A percentile compares a stretch with the other conserved stretches of the same genome.
These are phyloP conservation scores for Suhomyces pyralidae DNA, from an alignment of 805 yeast species.

Conservation along the genomic window DNA sequence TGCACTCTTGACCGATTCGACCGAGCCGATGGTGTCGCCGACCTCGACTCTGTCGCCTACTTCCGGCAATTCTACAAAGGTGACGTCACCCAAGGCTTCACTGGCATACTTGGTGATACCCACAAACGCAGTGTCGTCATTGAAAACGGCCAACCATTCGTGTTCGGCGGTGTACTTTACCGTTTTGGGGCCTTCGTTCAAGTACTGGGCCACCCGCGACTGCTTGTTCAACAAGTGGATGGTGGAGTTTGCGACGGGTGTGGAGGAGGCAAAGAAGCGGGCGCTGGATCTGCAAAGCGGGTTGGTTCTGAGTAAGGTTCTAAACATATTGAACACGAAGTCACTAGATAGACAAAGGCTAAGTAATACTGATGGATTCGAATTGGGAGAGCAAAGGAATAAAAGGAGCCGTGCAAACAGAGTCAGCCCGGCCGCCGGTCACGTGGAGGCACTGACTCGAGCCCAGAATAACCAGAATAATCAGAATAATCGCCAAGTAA, in stretches of 20 bases:
- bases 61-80: conserved; percentile 87
- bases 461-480: no score
- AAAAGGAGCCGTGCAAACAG: no score
- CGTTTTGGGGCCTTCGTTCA: conserved; percentile 40
- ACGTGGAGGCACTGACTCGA: no score
- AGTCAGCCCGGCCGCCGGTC: no score
- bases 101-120: conserved; percentile 96
- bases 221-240: conserved; percentile 36
- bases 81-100: conserved; percentile 95
- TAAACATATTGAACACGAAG: no score
- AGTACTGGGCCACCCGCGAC: conserved; percentile 39
- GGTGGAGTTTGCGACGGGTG: conserved; percentile 21
- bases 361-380: no score
- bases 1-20: conserved; percentile 93
- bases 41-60: conserved; percentile 56
- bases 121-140: conserved; percentile 76
- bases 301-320: conserved; percentile 10
- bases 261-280: conserved; percentile 12
- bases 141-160: conserved; percentile 89
- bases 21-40: conserved; percentile 88
- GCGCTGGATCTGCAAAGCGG: conserved; percentile 6
- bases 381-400: no score
- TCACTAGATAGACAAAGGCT: no score
- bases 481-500: no score
- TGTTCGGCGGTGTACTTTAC: conserved; percentile 83